phyloP scores from a whole-genome alignment of 306 rosid genomes.

The Corylus americana region DNA sequence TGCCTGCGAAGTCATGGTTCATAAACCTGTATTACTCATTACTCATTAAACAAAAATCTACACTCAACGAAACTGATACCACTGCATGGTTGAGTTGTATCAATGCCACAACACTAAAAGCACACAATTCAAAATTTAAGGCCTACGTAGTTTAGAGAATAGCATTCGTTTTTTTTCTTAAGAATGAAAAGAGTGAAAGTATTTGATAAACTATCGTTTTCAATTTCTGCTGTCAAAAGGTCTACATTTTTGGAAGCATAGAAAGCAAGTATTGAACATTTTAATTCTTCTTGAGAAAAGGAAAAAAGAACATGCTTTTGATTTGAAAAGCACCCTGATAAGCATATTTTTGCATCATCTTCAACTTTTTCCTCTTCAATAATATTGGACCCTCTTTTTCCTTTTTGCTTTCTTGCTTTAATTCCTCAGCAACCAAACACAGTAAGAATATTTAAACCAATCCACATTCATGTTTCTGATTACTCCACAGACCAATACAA shows the following conservation, averaged over 20 bases:
- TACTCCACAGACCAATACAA: conserved; percentile 16
- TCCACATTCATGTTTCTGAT: not conserved
- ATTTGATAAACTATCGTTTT: not conserved
- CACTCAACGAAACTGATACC: not conserved
- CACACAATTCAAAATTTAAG: not conserved
- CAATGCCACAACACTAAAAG: not conserved
- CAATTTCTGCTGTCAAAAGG: not conserved
- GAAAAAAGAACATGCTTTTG: not conserved
- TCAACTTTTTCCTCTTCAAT: not conserved
- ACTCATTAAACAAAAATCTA: not conserved
- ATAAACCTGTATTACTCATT: not conserved
- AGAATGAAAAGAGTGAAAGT: not conserved
- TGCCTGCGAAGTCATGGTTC: not conserved
- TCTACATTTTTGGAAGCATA: not conserved
- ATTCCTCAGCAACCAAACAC: conserved; percentile 5
- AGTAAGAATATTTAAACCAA: not conserved
- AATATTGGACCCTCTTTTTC: not conserved
- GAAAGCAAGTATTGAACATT: not conserved
- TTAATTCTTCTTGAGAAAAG: not conserved
- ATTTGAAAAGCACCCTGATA: not conserved
- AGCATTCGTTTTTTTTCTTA: not conserved
- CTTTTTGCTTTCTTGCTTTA: not conserved
- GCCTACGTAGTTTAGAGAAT: not conserved
- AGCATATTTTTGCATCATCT: not conserved
- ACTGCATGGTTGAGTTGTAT: not conserved